Conservation (phyloP, 2,329 filamentous ascomycete genomes). For the Cephalotrichum gorgonifer region DNA sequence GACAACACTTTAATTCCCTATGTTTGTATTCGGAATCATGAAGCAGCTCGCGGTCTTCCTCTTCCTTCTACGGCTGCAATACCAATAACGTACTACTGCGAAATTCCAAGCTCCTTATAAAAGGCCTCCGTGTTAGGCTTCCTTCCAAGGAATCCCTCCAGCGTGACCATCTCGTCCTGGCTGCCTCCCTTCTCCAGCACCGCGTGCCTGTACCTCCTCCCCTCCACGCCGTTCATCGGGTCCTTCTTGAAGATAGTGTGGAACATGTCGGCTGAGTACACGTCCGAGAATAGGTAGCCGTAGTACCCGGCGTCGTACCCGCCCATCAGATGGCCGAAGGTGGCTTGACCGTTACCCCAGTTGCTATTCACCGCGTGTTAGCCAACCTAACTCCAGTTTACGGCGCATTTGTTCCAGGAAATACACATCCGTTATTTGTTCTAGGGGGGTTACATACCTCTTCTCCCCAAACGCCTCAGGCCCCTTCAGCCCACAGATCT, state of each 20-base stretch:
- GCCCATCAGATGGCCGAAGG: conserved; percentile 73
- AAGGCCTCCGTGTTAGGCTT: conserved; percentile 71
- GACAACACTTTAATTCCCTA: no score
- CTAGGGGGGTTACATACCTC: conserved; percentile 27
- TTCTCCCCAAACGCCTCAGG: conserved; percentile 54
- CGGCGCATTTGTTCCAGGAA: neutral
- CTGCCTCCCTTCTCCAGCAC: conserved; percentile 70
- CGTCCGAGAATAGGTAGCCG: conserved; percentile 62
- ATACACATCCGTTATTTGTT: no score
- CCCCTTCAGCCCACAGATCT: conserved; percentile 65
- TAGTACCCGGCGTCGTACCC: conserved; percentile 84
- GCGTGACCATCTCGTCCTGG: conserved; percentile 69
- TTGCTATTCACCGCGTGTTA: conserved; percentile 24
- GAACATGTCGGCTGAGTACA: conserved; percentile 83
- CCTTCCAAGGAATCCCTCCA: conserved; percentile 69
- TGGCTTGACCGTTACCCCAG: conserved; percentile 71
- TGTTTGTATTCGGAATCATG: no score
- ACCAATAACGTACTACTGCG: neutral
- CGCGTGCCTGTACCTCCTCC: conserved; percentile 65
- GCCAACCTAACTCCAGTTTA: neutral
- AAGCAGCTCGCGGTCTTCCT: neutral
- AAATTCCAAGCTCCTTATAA: conserved; percentile 60
- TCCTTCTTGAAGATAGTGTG: conserved; percentile 66
- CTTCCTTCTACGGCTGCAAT: neutral
- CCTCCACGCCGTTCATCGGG: conserved; percentile 67